Evolutionary conservation across 768 basidiomycete species (phyloP), one percentile per base, ranked within the genome.

Genomic region (Serendipita sp.): DNA sequence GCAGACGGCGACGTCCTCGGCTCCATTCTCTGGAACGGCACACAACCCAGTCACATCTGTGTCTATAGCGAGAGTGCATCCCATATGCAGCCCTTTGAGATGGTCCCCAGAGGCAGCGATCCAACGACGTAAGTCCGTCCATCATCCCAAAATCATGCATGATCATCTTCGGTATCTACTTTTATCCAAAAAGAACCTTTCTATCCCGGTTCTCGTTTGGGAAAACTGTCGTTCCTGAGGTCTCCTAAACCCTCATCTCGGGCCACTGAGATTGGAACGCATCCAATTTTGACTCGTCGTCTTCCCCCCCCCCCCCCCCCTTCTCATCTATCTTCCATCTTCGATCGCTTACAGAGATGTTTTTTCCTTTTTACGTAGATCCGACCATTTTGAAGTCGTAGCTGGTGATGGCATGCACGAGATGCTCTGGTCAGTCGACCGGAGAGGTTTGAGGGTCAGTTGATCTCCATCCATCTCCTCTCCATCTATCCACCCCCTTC

Each of bases 41-140:
- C 53, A 28, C 53, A 58, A 33, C 53, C 53, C 22, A 58, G 53
- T 33, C 53, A 58, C n/a, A 58, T 58, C 30, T 58, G 53, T 2
- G 53, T 58, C 22, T 58, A 58, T 24, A 58, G 53, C 53, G 53
- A 58, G 30, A 58, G 53, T 31, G 53, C 53, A 24, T 20, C 22
- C 4, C 31, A 58, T 34, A n/a, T 31, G 24, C 53, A 58, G 2
- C 24, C 53, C 11, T 58, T 58, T 33, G 53, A 58, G 30, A 58
- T 58, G 53, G 53, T 58, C 53, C 53, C 53, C 13, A 26, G 53
- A 28, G 53, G 53, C n/a, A n/a, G n/a, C 14, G 53, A 58, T 33
- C 53, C 53, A n/a, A 58, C 53, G 22, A n/a, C 53, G 53, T 58
- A n/a, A 58, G 53, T 58, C n/a, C n/a, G n/a, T n/a, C n/a, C n/a